Base-by-base conservation (phyloP, 2,329 filamentous ascomycete species). In the Aspergillus flavus region DNA sequence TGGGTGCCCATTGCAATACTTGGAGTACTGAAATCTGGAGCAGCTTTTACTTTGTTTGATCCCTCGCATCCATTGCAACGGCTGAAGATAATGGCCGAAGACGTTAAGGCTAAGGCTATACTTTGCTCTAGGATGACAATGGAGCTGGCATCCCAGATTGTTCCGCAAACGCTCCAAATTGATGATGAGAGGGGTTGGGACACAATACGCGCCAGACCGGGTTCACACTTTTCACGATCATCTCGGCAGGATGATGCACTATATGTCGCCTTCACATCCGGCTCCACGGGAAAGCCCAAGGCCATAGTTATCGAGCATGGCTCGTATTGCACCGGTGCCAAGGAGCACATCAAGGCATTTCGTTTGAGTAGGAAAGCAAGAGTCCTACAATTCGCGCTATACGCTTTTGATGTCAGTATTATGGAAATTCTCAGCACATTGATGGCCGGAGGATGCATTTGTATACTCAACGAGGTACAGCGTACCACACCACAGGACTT, bases 241-340 rank as follows among this genome's bases (percentile, higher is more conserved):
- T n/a, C 16, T 2, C 39, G n/a, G 19, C 6, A 9, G n/a, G 30
- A 30, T 10, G 30, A 43, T 43, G 39, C 39, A 43, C 14, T 43
- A 43, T 43, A 43, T n/a, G 19, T n/a, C 19, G 39, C n/a, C 39
- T 43, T 43, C 16, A 43, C 39, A n/a, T 43, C 39, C 2, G 39
- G 39, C n/a, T 43, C 39, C 3, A 43, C 39, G 12, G 39, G 39
- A 2, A 62, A 57, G 1, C 82, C 84, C 0, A 84, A 85, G 61
- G 86, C 86, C 2, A 82, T 86, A 21, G 83, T 86, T 36, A 85
- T 87, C 61, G 83, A 82, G 4, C 87, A 89, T 64, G 76, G 76
- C 0, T 82, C 85, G 0, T 77, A 87, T 1, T 82, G 84, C 0
- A 84, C 85, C 0, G 78, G 81, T 0, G 81, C 84, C 39, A 16